Conservation (phyloP, 2,329 filamentous ascomycete genomes). For the Harringtonia aguacate region DNA sequence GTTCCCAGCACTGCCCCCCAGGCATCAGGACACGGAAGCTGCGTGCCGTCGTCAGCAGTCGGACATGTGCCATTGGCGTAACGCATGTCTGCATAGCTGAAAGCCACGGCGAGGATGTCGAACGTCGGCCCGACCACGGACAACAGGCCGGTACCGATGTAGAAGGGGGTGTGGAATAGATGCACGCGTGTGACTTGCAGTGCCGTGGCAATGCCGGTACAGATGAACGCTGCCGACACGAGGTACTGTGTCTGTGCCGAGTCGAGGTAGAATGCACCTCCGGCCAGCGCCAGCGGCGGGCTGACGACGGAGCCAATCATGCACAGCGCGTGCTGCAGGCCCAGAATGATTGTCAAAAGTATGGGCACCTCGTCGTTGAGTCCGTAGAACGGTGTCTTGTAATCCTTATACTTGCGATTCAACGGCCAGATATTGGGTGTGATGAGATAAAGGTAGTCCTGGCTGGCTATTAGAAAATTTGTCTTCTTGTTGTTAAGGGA, state of each 20-base stretch:
- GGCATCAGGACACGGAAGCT: constrained; percentile 51
- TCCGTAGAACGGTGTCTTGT: constrained; percentile 56
- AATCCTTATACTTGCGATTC: constrained; percentile 37
- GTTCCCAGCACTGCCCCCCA: constrained; percentile 56
- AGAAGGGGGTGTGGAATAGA: constrained; percentile 51
- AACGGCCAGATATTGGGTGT: constrained; percentile 47
- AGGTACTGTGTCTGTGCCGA: constrained; percentile 48
- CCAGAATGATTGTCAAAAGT: constrained; percentile 53
- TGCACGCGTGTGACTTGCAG: constrained; percentile 59
- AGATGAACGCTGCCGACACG: constrained; percentile 58
- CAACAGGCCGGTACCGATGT: constrained; percentile 53
- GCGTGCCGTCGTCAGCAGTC: constrained; percentile 39
- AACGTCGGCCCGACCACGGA: constrained; percentile 61
- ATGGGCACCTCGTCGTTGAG: constrained; percentile 59
- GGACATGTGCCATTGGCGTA: constrained; percentile 56
- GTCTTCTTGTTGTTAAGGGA: no score
- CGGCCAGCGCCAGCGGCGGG: constrained; percentile 53
- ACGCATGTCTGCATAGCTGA: constrained; percentile 50
- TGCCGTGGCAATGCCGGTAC: constrained; percentile 52
- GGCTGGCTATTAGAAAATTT: background rate
- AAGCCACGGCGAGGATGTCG: constrained; percentile 53
- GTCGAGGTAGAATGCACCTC: constrained; percentile 46
- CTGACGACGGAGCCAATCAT: constrained; percentile 49
- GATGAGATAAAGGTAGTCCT: constrained; percentile 27
- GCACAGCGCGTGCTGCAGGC: constrained; percentile 58